phyloP scores from a whole-genome alignment of 140 eudicot genomes.

The Anethum foeniculum region DNA sequence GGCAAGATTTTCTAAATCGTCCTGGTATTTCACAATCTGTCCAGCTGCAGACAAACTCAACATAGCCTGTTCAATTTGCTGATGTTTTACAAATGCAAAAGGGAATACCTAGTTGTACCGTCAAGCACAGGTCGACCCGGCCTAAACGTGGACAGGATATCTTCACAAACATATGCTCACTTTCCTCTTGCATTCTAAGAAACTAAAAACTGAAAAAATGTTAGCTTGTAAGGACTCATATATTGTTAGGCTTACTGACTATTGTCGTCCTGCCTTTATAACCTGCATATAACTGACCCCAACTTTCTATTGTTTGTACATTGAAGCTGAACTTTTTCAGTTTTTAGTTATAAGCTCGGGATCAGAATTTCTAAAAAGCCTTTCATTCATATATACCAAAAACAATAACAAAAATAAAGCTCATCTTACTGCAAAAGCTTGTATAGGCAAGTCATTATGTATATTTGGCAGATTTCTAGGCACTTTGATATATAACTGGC shows the following conservation, averaged over 20 bases:
- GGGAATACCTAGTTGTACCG: slow-evolving; percentile 88
- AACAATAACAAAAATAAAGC: neutral
- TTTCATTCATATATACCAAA: neutral
- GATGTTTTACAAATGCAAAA: slow-evolving; percentile 30
- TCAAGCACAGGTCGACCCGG: slow-evolving; percentile 93
- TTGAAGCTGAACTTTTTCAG: neutral
- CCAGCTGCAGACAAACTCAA: slow-evolving; percentile 15
- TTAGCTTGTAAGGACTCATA: neutral
- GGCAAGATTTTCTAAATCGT: slow-evolving; percentile 13
- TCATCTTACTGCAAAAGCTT: slow-evolving; percentile 94
- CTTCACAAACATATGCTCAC: slow-evolving; percentile 76
- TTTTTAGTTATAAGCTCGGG: neutral
- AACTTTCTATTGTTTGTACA: neutral
- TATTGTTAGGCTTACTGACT: neutral
- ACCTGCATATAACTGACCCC: neutral
- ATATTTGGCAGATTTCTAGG: slow-evolving; percentile 93
- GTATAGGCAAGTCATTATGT: slow-evolving; percentile 81
- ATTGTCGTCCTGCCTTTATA: neutral
- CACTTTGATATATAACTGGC: slow-evolving; percentile 96
- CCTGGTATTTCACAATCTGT: slow-evolving; percentile 17
- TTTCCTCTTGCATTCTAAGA: slow-evolving; percentile 88
- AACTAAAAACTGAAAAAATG: slow-evolving; percentile 16
- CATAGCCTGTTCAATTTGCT: slow-evolving; percentile 25
- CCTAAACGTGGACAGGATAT: slow-evolving; percentile 75
- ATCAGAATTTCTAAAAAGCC: neutral